Evolutionary conservation across 2,329 filamentous ascomycete species (phyloP).

Genomic region (Gaeumannomyces sp.): DNA sequence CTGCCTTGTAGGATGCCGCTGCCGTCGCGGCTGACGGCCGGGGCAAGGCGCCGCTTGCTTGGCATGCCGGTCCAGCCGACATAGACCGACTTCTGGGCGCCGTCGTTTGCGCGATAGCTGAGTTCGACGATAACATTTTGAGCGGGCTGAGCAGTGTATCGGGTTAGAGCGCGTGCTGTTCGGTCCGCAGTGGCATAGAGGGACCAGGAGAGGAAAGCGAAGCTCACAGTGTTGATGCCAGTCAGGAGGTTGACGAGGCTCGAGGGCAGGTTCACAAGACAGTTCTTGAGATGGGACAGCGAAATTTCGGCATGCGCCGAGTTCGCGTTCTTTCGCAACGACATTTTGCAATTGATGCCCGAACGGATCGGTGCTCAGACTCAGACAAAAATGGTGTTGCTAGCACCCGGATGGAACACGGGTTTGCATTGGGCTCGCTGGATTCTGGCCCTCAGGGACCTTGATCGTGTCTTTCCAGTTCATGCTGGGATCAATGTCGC

Average conservation of each 20-base stretch:
- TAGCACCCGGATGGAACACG: background rate
- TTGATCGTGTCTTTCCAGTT: background rate
- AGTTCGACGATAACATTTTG: conserved; percentile 97
- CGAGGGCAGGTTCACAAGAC: conserved; percentile 85
- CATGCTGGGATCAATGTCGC: too few species aligned
- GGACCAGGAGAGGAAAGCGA: background rate
- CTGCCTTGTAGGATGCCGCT: conserved; percentile 41
- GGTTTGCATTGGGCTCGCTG: background rate
- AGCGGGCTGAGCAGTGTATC: conserved; percentile 55
- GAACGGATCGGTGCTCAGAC: background rate
- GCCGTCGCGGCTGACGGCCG: conserved; percentile 69
- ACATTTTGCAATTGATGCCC: conserved; percentile 28
- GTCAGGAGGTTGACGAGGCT: conserved; percentile 78
- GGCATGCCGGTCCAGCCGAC: conserved; percentile 98
- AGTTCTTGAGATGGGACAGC: conserved; percentile 84
- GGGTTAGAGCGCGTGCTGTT: background rate
- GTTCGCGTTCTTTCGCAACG: conserved; percentile 47
- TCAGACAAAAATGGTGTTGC: conserved; percentile 2
- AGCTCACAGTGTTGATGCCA: conserved; percentile 79
- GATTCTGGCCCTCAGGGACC: background rate
- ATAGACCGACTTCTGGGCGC: conserved; percentile 63
- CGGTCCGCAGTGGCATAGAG: too few species aligned
- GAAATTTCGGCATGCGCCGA: conserved; percentile 76
- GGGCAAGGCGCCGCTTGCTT: conserved; percentile 74
- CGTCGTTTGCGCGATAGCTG: conserved; percentile 56